phyloP scores from a whole-genome alignment of 768 basidiomycete genomes.

The Mycena metata region DNA sequence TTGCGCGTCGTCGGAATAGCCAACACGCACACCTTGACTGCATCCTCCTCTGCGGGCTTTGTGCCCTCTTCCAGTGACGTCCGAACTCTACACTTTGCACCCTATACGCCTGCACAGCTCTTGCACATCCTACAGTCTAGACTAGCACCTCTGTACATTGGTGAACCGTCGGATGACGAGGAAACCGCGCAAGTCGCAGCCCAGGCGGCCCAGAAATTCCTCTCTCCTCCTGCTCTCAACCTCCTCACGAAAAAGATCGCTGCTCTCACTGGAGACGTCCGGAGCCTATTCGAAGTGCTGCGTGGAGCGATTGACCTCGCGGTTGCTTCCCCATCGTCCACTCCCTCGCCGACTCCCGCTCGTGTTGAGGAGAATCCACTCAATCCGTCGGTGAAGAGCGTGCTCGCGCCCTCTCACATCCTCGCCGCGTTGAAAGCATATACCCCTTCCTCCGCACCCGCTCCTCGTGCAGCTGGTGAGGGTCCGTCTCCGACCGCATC shows the following conservation, averaged over 20 bases:
- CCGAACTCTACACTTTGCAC: constrained; percentile 82
- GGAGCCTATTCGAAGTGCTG: constrained; percentile 84
- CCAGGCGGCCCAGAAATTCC: constrained; percentile 60
- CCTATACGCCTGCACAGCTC: constrained; percentile 82
- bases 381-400: constrained; percentile 49
- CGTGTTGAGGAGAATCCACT: constrained; percentile 51
- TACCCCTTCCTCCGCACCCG: constrained; percentile 57
- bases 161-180: constrained; percentile 46
- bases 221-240: constrained; percentile 74
- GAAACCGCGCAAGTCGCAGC: constrained; percentile 35
- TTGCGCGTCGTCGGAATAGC: constrained; percentile 88
- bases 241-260: constrained; percentile 87
- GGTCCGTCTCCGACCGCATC: constrained; percentile 37
- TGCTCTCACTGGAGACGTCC: constrained; percentile 85
- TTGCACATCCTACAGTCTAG: constrained; percentile 77
- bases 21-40: constrained; percentile 88
- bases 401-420: constrained; percentile 77
- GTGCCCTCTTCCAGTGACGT: constrained; percentile 57
- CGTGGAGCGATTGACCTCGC: constrained; percentile 84
- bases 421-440: constrained; percentile 83
- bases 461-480: constrained; percentile 42
- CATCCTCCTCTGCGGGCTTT: constrained; percentile 57
- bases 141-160: constrained; percentile 64
- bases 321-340: constrained; percentile 46
- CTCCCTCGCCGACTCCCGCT: constrained; percentile 34